These are phyloP conservation scores for Pseudogymnoascus sp. DNA, from an alignment of 2,329 filamentous ascomycete species.

Conservation along the genomic window DNA sequence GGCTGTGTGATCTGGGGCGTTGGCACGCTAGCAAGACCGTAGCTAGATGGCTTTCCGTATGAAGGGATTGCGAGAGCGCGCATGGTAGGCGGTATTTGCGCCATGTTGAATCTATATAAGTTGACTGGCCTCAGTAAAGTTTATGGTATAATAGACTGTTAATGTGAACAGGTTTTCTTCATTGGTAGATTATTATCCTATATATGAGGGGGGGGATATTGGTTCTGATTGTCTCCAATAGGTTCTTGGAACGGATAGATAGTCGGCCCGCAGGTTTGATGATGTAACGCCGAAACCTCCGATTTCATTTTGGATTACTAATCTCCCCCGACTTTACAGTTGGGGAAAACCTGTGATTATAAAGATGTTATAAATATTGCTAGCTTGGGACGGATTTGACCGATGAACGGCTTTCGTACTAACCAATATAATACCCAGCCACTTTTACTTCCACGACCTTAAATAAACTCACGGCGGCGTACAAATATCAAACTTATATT, in stretches of 20 bases:
- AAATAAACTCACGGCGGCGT: not conserved
- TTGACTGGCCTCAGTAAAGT: not conserved
- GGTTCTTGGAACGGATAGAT: not conserved
- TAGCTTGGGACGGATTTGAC: not conserved
- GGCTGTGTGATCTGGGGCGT: slow-evolving; percentile 37
- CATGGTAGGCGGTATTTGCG: slow-evolving; percentile 21
- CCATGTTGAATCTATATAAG: slow-evolving; percentile 14
- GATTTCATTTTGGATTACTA: not conserved
- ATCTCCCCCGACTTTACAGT: not conserved
- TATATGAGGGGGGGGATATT: not conserved
- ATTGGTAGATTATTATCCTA: not conserved
- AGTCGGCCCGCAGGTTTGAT: not conserved
- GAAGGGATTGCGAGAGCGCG: slow-evolving; percentile 20
- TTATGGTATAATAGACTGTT: not conserved
- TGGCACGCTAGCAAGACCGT: slow-evolving; percentile 33
- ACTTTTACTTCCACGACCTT: not conserved
- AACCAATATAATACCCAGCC: not conserved
- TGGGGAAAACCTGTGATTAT: not conserved
- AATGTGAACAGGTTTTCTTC: not conserved
- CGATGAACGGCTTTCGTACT: not conserved
- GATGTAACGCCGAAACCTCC: not conserved
- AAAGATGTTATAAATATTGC: not conserved
- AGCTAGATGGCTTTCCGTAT: slow-evolving; percentile 21
- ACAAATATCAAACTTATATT: not conserved
- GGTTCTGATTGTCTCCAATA: not conserved